These are phyloP conservation scores for Prinsepia uniflora DNA, from an alignment of 306 rosid species.

Conservation along the genomic window DNA sequence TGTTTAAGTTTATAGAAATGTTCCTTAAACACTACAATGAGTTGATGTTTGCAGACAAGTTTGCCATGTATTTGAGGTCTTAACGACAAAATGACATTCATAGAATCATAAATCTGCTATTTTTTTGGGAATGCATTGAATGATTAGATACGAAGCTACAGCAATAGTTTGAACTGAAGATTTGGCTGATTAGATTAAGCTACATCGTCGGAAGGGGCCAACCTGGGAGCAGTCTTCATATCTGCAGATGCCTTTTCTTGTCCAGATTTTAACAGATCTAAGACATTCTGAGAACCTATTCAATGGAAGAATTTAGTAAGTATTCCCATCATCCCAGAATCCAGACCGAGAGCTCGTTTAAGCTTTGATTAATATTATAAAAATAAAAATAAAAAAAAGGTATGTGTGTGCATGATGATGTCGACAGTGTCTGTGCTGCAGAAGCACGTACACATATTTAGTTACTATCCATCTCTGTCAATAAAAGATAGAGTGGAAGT, in stretches of 20 bases:
- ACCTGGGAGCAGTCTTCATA: conserved; percentile 40
- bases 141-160: not conserved
- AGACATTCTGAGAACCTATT: conserved; percentile 43
- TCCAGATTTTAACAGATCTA: conserved; percentile 30
- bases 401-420: not conserved
- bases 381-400: too few species aligned
- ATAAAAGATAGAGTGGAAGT: not conserved
- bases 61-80: not conserved
- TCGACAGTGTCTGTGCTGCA: not conserved
- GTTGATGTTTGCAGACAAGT: not conserved
- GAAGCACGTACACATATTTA: not conserved
- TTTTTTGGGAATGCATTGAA: not conserved
- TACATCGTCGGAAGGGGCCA: conserved; percentile 9
- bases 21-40: conserved; percentile 2
- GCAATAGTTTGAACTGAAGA: not conserved
- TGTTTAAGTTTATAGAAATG: not conserved
- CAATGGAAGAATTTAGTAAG: conserved; percentile 25
- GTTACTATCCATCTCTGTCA: not conserved
- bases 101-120: not conserved
- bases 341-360: too few species aligned
- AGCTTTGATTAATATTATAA: too few species aligned
- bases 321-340: too few species aligned
- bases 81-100: not conserved
- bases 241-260: conserved; percentile 29
- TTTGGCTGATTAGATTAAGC: not conserved